Evolutionary conservation across 1,284 basidiomycete species (phyloP).

Genomic region (Boletus albobrunnescens): DNA sequence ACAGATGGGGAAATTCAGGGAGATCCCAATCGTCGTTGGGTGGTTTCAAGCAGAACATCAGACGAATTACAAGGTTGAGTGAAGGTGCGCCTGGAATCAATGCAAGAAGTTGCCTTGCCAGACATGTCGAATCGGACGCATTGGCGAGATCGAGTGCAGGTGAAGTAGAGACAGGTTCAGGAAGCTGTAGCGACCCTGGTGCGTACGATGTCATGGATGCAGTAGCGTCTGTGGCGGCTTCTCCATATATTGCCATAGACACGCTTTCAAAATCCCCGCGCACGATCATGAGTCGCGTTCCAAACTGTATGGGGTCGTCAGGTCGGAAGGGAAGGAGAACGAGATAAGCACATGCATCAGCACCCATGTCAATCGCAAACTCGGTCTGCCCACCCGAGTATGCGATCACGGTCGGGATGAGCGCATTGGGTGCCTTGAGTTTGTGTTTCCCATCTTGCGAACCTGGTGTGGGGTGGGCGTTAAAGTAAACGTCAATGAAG

Average conservation of each 20-base stretch:
- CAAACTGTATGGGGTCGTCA: constrained; percentile 44
- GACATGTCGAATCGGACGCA: constrained; percentile 51
- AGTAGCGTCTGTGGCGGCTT: constrained; percentile 20
- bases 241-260: constrained; percentile 44
- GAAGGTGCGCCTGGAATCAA: constrained; percentile 59
- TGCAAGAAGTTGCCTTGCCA: constrained; percentile 57
- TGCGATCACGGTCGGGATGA: constrained; percentile 67
- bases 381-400: constrained; percentile 67
- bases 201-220: constrained; percentile 13
- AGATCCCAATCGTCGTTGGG: constrained; percentile 72
- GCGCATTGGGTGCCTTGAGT: constrained; percentile 58
- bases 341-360: constrained; percentile 45
- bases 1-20: constrained; percentile 65
- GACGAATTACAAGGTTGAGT: constrained; percentile 56
- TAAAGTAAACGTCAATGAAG: constrained; percentile 69
- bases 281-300: constrained; percentile 75
- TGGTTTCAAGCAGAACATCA: constrained; percentile 75
- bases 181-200: constrained; percentile 16
- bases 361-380: constrained; percentile 65
- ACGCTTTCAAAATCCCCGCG: constrained; percentile 63
- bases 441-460: constrained; percentile 52
- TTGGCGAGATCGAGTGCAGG: constrained; percentile 57
- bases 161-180: constrained; percentile 20
- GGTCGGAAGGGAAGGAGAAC: constrained; percentile 6
- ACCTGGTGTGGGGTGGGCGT: constrained; percentile 46